Conservation (phyloP, 2,329 filamentous ascomycete species). For the Aspergillus candidus region DNA sequence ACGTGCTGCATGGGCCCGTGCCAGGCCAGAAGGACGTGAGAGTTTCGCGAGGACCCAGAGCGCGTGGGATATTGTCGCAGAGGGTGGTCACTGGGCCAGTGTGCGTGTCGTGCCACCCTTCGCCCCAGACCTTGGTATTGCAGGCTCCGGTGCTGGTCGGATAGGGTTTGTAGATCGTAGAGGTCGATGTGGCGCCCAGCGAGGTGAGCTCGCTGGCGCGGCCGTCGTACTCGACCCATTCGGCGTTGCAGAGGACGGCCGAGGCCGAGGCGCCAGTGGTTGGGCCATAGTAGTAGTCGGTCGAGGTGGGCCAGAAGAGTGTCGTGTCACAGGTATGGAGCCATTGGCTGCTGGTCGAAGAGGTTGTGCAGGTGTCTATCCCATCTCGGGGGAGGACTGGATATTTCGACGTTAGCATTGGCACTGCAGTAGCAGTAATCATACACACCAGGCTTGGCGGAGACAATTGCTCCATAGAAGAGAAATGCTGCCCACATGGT, state of each 20-base stretch:
- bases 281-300: conserved; percentile 20
- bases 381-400: too few relatives aligned
- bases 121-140: conserved; percentile 7
- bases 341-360: conserved; percentile 26
- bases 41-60: conserved; percentile 13
- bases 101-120: conserved; percentile 13
- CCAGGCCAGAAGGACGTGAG: conserved; percentile 15
- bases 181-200: conserved; percentile 13
- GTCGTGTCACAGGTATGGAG: conserved; percentile 14
- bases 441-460: too few relatives aligned
- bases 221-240: conserved; percentile 14
- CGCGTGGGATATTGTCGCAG: conserved; percentile 16
- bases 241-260: conserved; percentile 16
- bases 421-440: too few relatives aligned
- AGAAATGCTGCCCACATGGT: too few relatives aligned
- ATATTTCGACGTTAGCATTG: too few relatives aligned
- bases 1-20: conserved; percentile 13
- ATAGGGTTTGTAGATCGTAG: conserved; percentile 9
- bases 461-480: too few relatives aligned
- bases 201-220: conserved; percentile 12
- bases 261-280: conserved; percentile 16
- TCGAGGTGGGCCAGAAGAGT: conserved; percentile 21
- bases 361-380: too few relatives aligned
- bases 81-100: conserved; percentile 17
- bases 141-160: conserved; percentile 16